Base-by-base conservation (phyloP, 2,329 filamentous ascomycete species). In the Microdochium trichocladiopsis region DNA sequence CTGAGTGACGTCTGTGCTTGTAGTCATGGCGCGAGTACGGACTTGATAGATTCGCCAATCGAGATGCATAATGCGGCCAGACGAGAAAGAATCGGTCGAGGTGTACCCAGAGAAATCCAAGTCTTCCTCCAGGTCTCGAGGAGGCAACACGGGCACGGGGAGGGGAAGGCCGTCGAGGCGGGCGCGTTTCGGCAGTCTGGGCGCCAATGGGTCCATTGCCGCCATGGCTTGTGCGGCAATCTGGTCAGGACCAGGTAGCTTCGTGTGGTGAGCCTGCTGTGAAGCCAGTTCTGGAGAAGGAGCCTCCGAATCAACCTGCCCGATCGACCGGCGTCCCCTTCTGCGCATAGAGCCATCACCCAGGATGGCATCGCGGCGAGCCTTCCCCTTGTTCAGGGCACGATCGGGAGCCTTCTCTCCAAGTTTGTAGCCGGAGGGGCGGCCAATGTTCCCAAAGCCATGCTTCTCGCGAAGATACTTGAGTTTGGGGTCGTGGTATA, bases 401-500 rank as follows among this genome's bases (percentile, higher is more conserved):
- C 63, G 62, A 31, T 60, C 58, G 6, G 60, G 59, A 21, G 69
- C 67, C 55, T 71, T 76, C 56, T 73, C 71, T 3, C 72, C 72
- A 4, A 68, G 55, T 51, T 66, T 67, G 54, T 66, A 41, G 24
- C 65, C 65, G 2, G 77, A 78, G 0, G 80, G 80, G 1, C 80
- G 70, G 8, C 80, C 80, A 6, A 83, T 82, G 56, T 78, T 82
- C 49, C 78, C 77, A 54, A 76, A 80, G 0, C 80, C 80, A 53
- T 77, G 75, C 64, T 78, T 77, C 23, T 68, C 63, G 8, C 80
- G 72, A 9, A 82, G 63, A 1, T 67, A 62, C 14, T 72, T 68
- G 1, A 82, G 63, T 60, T 81, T 82, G 0, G 67, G 63, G 57
- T 83, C 80, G 56, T 80, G 77, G 55, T 83, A 83, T 21, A 83